Evolutionary conservation across 192 early-diverging fungal species (phyloP).

Genomic region (Coemansia sp.): DNA sequence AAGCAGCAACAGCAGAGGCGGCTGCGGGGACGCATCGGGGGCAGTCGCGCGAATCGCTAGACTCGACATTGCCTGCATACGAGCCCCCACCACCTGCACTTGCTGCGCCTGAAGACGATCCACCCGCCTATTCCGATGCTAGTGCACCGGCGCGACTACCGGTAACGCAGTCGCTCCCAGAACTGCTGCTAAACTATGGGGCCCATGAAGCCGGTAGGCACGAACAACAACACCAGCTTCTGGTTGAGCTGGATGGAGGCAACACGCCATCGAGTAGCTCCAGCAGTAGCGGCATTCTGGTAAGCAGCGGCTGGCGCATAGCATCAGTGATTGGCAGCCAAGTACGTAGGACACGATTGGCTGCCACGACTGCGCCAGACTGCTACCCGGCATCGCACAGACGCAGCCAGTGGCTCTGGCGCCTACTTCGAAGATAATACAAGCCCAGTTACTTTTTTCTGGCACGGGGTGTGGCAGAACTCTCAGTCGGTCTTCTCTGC

Average conservation of each 20-base stretch:
- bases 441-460: neutral
- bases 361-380: slow-evolving; percentile 9
- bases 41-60: slow-evolving; percentile 26
- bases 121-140: neutral
- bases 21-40: neutral
- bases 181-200: neutral
- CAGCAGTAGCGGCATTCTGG: neutral
- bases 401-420: slow-evolving; percentile 5
- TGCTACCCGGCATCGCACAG: slow-evolving; percentile 11
- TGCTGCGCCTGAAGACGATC: neutral
- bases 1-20: no score
- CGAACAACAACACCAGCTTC: no score
- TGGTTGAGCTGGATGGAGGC: no score
- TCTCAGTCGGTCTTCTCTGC: neutral
- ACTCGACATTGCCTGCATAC: slow-evolving; percentile 33
- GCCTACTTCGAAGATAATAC: neutral
- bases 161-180: neutral
- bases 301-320: neutral
- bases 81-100: slow-evolving; percentile 24
- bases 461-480: neutral
- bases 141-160: neutral
- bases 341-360: neutral
- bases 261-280: no score
- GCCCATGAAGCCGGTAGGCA: neutral
- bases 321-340: neutral